phyloP scores from a whole-genome alignment of 2,329 filamentous ascomycete genomes.

The Corniculantispora saksenae region DNA sequence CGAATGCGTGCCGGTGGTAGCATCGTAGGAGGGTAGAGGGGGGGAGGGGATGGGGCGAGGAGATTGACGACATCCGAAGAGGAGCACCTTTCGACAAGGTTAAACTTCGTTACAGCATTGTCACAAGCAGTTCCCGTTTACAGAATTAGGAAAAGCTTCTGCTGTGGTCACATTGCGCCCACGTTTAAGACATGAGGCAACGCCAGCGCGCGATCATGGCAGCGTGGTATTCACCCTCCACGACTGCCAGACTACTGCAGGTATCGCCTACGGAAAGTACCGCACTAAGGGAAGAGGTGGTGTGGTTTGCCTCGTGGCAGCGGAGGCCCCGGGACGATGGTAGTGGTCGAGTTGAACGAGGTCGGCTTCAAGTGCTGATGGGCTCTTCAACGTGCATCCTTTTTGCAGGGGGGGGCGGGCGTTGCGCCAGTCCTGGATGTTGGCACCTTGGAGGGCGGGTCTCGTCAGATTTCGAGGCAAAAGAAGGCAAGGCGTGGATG shows the following conservation, averaged over 20 bases:
- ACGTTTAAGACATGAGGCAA: slow-evolving; percentile 1
- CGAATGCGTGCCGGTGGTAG: neutral
- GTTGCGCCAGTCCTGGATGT: slow-evolving; percentile 12
- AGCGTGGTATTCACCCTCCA: slow-evolving; percentile 17
- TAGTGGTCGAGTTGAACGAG: neutral
- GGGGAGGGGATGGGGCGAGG: neutral
- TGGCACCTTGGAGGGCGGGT: slow-evolving; percentile 1
- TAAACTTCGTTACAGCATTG: neutral
- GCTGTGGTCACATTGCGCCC: neutral
- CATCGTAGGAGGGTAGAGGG: neutral
- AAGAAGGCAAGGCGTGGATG: neutral
- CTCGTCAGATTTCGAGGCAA: slow-evolving; percentile 7
- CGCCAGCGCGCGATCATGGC: slow-evolving; percentile 14
- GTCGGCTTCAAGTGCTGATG: slow-evolving; percentile 3
- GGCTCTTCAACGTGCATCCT: neutral
- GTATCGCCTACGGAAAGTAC: slow-evolving; percentile 11
- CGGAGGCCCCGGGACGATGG: neutral
- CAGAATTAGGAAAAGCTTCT: slow-evolving; percentile 7
- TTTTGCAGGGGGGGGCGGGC: slow-evolving; percentile 14
- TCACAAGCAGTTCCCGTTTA: neutral
- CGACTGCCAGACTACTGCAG: neutral
- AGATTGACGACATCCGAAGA: slow-evolving; percentile 4
- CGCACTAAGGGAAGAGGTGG: neutral
- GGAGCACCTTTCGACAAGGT: neutral
- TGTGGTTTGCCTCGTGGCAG: slow-evolving; percentile 4